Base-by-base conservation (phyloP, 2,329 filamentous ascomycete species). In the Fusarium brevicatenulatum region DNA sequence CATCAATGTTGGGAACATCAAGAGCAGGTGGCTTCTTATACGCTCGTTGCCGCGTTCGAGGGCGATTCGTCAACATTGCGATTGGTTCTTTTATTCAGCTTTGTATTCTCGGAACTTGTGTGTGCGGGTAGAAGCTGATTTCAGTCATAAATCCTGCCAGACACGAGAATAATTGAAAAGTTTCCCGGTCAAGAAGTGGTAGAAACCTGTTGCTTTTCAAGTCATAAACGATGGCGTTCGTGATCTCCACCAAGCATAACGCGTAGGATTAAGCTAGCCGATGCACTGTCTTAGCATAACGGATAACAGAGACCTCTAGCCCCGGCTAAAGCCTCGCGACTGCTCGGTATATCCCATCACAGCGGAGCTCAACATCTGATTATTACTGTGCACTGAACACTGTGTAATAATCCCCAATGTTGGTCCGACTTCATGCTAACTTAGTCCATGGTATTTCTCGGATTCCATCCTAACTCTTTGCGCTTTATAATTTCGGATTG, bases 1-100 rank as follows among this genome's bases (percentile, higher is more conserved):
- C 81, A 9, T 86, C 83, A 23, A 87, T 86, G 54, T 86, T 76
- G 9, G 86, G 86, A 11, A 88, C 82, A 3, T 80, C 79, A 11
- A 88, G 77, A 6, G 76, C n/a, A 9, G 82, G 79, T 5, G 83
- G 81, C 23, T 82, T 66, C 72, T 86, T 86, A 68, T 82, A 77
- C 15, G 79, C 66, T 42, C 85, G 74, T 63, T 86, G 85, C 47
- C 85, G 77, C 28, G 81, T 81, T 18, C 80, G 77, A 18, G 81
- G 80, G 43, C 68, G 75, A 21, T 64, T 58, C 19, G 70, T 37
- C 19, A 68, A 63, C 39, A 52, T 46, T 28, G 56, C 42, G 12
- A 28, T 23, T 36, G 42, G 23, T 42, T 71, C 71, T 18, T 63
- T 43, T 63, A 75, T 74, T 40, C 44, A 54, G 13, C 19, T 7